phyloP scores from a whole-genome alignment of 257 asterid species.

The Leonotis leonurus region DNA sequence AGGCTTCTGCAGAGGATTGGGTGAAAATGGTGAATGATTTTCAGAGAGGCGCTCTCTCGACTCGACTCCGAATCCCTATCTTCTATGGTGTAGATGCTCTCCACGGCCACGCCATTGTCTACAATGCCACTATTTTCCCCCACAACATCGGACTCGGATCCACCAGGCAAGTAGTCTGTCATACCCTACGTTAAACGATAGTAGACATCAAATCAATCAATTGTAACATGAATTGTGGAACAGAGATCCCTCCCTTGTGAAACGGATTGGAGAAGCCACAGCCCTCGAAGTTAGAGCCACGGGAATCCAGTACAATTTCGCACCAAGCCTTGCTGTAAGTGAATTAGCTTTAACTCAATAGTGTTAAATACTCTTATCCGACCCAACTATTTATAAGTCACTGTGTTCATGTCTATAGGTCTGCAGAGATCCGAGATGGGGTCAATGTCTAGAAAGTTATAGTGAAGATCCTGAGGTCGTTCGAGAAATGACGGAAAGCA shows the following conservation, averaged over 20 bases:
- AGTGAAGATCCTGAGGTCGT: constrained; percentile 65
- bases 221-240: not conserved
- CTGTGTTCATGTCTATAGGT: constrained; percentile 30
- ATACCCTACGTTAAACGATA: no score
- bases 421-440: constrained; percentile 89
- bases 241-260: constrained; percentile 56
- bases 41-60: constrained; percentile 47
- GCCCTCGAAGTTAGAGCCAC: constrained; percentile 75
- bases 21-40: constrained; percentile 40
- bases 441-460: constrained; percentile 68
- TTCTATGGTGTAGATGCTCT: constrained; percentile 44
- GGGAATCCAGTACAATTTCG: constrained; percentile 53
- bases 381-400: not conserved
- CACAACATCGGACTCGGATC: constrained; percentile 60
- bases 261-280: constrained; percentile 63
- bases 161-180: constrained; percentile 50
- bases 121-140: constrained; percentile 52
- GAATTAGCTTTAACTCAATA: not conserved
- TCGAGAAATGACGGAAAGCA: constrained; percentile 60
- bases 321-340: constrained; percentile 60
- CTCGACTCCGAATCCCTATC: constrained; percentile 52
- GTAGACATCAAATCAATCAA: no score
- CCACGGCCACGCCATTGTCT: constrained; percentile 49
- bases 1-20: constrained; percentile 44
- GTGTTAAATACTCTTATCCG: not conserved